Base-by-base conservation (phyloP, 495 filamentous ascomycete species). In the Hypoxylon fragiforme region DNA sequence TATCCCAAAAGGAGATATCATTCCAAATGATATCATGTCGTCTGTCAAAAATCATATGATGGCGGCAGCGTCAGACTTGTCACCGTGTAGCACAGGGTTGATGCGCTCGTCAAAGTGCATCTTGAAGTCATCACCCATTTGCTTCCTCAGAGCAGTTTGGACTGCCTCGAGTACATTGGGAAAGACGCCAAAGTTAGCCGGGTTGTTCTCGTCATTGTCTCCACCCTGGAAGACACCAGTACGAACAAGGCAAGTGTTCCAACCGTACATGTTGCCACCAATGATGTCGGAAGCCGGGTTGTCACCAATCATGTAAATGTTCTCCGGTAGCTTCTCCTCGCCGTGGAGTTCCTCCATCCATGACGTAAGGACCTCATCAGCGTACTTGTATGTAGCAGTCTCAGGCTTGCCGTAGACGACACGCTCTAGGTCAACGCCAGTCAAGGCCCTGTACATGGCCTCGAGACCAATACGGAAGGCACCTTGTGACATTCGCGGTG, bases 151-250 rank as follows among this genome's bases (percentile, higher is more conserved):
- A 63, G 96, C 92, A 78, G 96, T 87, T 69, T 96, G 92, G 63
- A 97, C 92, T 61, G 96, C 96, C 56, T 87, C 80, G 32, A 89
- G 84, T 64, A 97, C 92, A 54, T 85, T 82, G 45, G 73, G 67
- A 77, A 89, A 97, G 42, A 98, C 81, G 24, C 94, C 94, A 70
- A 96, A 86, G 71, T 89, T 89, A 51, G 94, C 92, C 11, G 94
- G 94, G 69, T 97, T 91, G 58, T 92, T 91, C 74, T 97, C 94
- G 69, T 98, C 95, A 37, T 84, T 81, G 50, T 88, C 85, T 14
- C 95, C 76, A 22, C 75, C 70, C 41, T 73, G 68, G 63, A 74
- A 79, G 8, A 80, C 74, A 47, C 80, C 78, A 0, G 77, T 71
- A 18, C 87, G 84, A 50, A 97, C 90, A 62, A 96, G 86, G 39